Percentiles rank a stretch among this genome's conserved stretches.
Evolutionary conservation across 163 green algal genomes (phyloP).

Genomic region (Chlorella variabilis): DNA sequence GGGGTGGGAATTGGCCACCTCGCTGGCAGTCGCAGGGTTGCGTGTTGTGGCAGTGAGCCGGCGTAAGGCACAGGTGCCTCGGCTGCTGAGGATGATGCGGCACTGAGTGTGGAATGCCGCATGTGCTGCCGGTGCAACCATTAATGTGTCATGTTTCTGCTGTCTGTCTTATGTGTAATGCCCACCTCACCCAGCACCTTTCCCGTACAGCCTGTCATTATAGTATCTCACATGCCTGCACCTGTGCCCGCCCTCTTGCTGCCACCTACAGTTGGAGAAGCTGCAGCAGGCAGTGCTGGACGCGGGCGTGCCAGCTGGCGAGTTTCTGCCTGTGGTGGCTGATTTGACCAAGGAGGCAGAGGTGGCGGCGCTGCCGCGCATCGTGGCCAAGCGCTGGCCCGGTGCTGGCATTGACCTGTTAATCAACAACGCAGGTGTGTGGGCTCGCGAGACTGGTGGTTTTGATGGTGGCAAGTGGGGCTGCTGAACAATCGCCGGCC

Average conservation of each 20-base stretch:
- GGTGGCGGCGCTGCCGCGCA: conserved; percentile 74
- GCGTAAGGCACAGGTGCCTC: conserved; percentile 43
- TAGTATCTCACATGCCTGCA: background rate
- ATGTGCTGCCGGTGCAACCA: background rate
- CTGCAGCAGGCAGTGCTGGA: conserved; percentile 72
- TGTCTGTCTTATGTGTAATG: conserved; percentile 1
- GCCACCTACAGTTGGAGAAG: conserved; percentile 62
- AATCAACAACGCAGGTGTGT: conserved; percentile 77
- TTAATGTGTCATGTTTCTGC: background rate
- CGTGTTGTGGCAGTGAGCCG: conserved; percentile 83
- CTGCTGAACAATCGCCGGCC: too few relatives aligned
- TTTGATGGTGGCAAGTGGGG: too few relatives aligned
- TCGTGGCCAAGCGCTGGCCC: conserved; percentile 85
- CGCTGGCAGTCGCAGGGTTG: conserved; percentile 70
- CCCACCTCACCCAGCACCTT: background rate
- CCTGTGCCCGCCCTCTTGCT: background rate
- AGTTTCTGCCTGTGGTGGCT: conserved; percentile 88
- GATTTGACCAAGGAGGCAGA: conserved; percentile 83
- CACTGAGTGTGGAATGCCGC: background rate
- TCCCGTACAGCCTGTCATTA: too few relatives aligned
- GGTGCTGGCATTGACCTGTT: conserved; percentile 72
- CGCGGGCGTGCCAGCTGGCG: conserved; percentile 57
- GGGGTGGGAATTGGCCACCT: conserved; percentile 70
- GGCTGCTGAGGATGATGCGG: conserved; percentile 13
- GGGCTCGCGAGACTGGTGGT: too few relatives aligned